phyloP scores from a whole-genome alignment of 305 asterid species.

The Ruellia speciosa region DNA sequence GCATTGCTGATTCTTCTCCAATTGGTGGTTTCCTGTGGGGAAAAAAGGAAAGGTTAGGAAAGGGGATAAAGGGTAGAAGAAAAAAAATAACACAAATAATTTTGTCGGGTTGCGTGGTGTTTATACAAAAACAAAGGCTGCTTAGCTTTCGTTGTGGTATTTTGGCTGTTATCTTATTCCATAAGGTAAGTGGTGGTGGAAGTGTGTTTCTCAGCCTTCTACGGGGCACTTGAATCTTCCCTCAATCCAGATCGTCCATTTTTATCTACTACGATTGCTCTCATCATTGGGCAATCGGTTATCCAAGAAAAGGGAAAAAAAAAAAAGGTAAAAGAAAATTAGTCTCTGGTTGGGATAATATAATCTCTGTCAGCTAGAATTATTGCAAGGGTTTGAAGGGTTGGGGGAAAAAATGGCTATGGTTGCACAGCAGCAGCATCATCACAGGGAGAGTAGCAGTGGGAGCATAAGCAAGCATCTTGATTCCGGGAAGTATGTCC shows the following conservation, averaged over 20 bases:
- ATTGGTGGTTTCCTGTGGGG: constrained; percentile 22
- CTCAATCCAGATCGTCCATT: constrained; percentile 41
- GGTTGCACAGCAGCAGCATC: constrained; percentile 53
- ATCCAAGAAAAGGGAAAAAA: not conserved
- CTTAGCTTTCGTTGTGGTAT: constrained; percentile 48
- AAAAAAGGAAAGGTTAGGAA: constrained; percentile 13
- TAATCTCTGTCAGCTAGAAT: constrained; percentile 29
- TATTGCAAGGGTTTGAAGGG: constrained; percentile 11
- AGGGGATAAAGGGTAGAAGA: constrained; percentile 14
- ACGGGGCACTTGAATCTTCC: constrained; percentile 36
- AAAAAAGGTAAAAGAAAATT: too few relatives aligned
- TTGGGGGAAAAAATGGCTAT: constrained; percentile 53
- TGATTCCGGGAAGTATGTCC: constrained; percentile 78
- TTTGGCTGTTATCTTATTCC: constrained; percentile 54
- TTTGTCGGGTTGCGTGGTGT: constrained; percentile 31
- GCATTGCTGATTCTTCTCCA: constrained; percentile 16
- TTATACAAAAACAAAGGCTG: constrained; percentile 26
- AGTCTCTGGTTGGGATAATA: constrained; percentile 25
- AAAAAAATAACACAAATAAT: constrained; percentile 9
- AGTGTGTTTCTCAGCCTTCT: constrained; percentile 34
- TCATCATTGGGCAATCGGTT: constrained; percentile 16
- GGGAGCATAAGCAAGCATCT: constrained; percentile 64
- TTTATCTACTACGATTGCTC: constrained; percentile 22
- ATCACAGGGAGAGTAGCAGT: constrained; percentile 67
- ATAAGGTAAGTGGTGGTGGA: constrained; percentile 35